Evolutionary conservation across 75 land plant genomes (phyloP).

Genomic region (Ceratopteris richardii): DNA sequence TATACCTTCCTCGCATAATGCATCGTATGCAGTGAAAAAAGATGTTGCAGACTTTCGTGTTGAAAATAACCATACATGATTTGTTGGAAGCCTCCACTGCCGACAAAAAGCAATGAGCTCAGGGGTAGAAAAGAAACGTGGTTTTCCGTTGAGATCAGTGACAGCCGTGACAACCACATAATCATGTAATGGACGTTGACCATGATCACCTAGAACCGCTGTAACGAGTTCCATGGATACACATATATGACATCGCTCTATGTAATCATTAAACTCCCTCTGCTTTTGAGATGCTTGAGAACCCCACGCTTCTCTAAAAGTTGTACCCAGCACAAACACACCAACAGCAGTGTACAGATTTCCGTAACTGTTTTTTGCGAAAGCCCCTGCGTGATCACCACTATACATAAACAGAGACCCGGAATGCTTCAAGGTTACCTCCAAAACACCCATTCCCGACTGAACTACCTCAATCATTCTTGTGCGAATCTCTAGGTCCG

Average conservation of each 20-base stretch:
- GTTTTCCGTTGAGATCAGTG: conserved; percentile 79
- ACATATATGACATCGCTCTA: conserved; percentile 59
- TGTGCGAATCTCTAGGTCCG: conserved; percentile 85
- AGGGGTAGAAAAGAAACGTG: conserved; percentile 85
- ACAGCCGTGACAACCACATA: conserved; percentile 99
- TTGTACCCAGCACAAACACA: conserved; percentile 77
- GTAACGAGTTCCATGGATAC: conserved; percentile 97
- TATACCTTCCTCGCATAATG: conserved; percentile 91
- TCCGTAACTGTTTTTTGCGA: conserved; percentile 96
- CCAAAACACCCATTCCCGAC: conserved; percentile 72
- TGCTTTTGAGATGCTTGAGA: conserved; percentile 59
- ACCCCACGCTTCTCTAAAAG: conserved; percentile 88
- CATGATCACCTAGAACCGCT: conserved; percentile 98
- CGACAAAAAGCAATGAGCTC: conserved; percentile 87
- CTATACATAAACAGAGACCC: conserved; percentile 98
- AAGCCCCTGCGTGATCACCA: conserved; percentile 92
- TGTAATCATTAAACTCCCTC: conserved; percentile 53
- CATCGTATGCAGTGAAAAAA: conserved; percentile 94
- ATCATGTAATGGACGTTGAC: conserved; percentile 86
- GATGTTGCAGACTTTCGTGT: conserved; percentile 79
- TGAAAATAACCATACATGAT: conserved; percentile 92
- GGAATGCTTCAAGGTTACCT: conserved; percentile 94
- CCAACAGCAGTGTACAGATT: conserved; percentile 99
- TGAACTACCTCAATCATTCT: conserved; percentile 89
- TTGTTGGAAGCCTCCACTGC: conserved; percentile 92